Evolutionary conservation across 2,329 filamentous ascomycete genomes (phyloP), one percentile per base, ranked within the genome.

Genomic region (Trichoderma koningiopsis): DNA sequence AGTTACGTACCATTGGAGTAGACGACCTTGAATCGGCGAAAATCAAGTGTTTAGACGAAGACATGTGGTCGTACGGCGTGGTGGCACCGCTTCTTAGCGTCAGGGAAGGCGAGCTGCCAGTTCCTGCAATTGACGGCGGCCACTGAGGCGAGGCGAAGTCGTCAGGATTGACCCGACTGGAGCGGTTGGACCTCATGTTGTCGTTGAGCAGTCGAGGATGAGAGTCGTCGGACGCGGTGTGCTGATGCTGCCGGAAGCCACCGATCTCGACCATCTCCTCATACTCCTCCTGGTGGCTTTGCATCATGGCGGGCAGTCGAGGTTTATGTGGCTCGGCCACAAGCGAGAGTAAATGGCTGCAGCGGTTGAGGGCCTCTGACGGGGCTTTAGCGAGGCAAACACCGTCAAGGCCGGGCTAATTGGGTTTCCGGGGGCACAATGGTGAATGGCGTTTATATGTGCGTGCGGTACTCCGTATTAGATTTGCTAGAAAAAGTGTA

Each of bases 21-120:
- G 74, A 75, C 24, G 75, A 75, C 70, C 75, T 72, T 70, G 75
- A 77, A 68, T 77, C 75, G 67, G 74, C 72, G 5, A 75, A 77
- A n/a, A 74, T 73, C 31, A 64, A 43, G 37, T 70, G 60, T 37
- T 56, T 58, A 52, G 75, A 71, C 49, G 70, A 68, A 60, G 73
- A 70, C 55, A 71, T 37, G 31, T 59, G 59, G 40, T 73, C 72
- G 31, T 72, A 68, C 7, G 72, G 75, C 19, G 75, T 77, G 13
- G 71, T 75, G 40, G 70, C 67, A 16, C 75, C 75, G 69, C 75
- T 76, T 31, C 69, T 66, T 16, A 77, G 62, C 22, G 75, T 71
- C 10, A 67, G 24, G 8, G 63, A 67, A 16, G 75, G 75, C 8
- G 75, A 75, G 5, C 72, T 76, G 8, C 75, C 75, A n/a, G 71